A percentile compares a stretch with the other conserved stretches of the same genome.
Evolutionary conservation across 257 asterid species (phyloP).

Genomic region (Nicotiana undulata): DNA sequence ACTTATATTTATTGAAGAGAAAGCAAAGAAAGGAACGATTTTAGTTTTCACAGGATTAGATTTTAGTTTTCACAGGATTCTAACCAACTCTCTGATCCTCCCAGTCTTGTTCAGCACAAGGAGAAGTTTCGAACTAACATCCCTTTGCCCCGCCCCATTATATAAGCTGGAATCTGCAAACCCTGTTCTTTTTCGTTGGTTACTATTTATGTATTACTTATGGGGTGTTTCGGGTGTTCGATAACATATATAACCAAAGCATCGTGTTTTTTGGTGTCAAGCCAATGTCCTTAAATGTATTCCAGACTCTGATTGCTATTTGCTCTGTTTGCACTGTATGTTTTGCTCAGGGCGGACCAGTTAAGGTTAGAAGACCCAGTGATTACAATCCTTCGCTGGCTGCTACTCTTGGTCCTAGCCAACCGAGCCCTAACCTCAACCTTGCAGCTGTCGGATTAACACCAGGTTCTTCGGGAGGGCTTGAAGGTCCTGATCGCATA

Average conservation of each 20-base stretch:
- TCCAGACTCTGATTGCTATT: not conserved
- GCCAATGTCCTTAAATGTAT: not conserved
- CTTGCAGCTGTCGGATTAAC: slow-evolving; percentile 86
- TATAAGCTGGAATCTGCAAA: not conserved
- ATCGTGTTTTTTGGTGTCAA: not conserved
- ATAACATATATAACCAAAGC: not conserved
- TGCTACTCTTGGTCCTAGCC: slow-evolving; percentile 96
- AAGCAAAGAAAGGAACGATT: not conserved
- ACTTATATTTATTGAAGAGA: not conserved
- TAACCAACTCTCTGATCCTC: not conserved
- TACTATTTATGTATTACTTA: not conserved
- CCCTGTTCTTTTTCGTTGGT: not conserved
- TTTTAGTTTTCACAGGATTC: not conserved
- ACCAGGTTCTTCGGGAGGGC: slow-evolving; percentile 90
- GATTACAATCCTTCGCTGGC: slow-evolving; percentile 93
- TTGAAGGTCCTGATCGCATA: slow-evolving; percentile 93
- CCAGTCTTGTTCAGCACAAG: not conserved
- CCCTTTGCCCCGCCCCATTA: not conserved
- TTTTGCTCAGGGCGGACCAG: slow-evolving; percentile 80
- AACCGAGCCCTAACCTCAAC: slow-evolving; percentile 77
- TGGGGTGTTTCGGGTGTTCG: not conserved
- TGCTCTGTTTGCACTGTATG: not conserved
- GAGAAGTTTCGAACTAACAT: not conserved
- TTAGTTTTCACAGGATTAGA: not conserved
- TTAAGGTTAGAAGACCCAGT: slow-evolving; percentile 94